Evolutionary conservation across 164 flowering plant species (phyloP).

Genomic region (Nelumbo lutea): DNA sequence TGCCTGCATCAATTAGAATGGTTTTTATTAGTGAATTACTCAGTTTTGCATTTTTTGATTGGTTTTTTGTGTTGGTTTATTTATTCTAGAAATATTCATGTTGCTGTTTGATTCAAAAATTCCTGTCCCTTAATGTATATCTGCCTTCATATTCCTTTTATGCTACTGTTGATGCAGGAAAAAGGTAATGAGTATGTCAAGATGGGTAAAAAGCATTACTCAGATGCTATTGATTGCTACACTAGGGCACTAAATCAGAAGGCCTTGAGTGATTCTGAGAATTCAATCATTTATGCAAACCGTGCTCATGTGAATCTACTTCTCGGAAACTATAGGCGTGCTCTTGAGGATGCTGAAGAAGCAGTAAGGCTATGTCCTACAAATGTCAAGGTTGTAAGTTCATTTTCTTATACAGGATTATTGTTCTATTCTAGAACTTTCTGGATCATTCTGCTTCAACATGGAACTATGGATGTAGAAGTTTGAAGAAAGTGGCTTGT

Average conservation of each 20-base stretch:
- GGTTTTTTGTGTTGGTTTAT: neutral
- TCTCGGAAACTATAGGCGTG: slow-evolving; percentile 77
- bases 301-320: slow-evolving; percentile 89
- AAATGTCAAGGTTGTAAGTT: slow-evolving; percentile 58
- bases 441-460: neutral
- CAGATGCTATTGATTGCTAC: slow-evolving; percentile 83
- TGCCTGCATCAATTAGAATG: too few relatives aligned
- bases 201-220: slow-evolving; percentile 79
- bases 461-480: neutral
- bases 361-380: slow-evolving; percentile 57
- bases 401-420: neutral
- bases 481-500: neutral
- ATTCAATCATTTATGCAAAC: slow-evolving; percentile 65
- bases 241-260: slow-evolving; percentile 86
- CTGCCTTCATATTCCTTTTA: neutral
- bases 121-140: neutral
- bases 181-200: slow-evolving; percentile 82
- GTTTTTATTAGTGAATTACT: too few relatives aligned
- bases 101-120: neutral
- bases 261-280: slow-evolving; percentile 54
- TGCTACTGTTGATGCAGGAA: slow-evolving; percentile 44
- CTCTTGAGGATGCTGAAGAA: slow-evolving; percentile 75
- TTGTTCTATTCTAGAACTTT: neutral
- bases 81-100: neutral
- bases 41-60: neutral